These are phyloP conservation scores for barley (Hordeum vulgare) DNA, from an alignment of 176 grass and related monocot species.

Conservation along the genomic window DNA sequence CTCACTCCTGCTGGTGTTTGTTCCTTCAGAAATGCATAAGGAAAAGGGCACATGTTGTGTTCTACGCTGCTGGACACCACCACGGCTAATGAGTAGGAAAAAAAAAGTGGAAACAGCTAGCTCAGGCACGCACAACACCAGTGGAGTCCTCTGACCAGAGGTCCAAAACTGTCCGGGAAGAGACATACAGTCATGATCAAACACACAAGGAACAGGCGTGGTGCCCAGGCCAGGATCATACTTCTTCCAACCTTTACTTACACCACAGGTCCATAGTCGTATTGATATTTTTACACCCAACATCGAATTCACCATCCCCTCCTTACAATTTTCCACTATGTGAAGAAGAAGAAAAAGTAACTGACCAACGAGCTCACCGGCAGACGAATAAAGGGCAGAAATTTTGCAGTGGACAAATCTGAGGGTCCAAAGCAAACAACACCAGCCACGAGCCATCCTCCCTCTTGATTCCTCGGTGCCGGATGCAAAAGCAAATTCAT, in stretches of 20 bases:
- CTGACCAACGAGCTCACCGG: background rate
- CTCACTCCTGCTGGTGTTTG: too few species aligned
- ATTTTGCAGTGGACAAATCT: background rate
- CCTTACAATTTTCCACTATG: background rate
- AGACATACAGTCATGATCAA: background rate
- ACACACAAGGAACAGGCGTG: background rate
- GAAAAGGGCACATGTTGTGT: too few species aligned
- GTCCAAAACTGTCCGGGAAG: slow-evolving; percentile 14
- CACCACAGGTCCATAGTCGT: background rate
- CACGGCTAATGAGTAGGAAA: background rate
- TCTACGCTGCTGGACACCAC: background rate
- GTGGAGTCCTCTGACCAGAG: slow-evolving; percentile 4
- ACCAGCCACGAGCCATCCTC: background rate
- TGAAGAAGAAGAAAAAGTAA: background rate
- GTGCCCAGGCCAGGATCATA: background rate
- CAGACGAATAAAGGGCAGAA: background rate
- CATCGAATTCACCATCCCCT: background rate
- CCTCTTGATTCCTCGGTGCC: background rate
- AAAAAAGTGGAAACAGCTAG: slow-evolving; percentile 17
- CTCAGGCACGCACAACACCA: slow-evolving; percentile 3
- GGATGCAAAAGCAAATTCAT: background rate
- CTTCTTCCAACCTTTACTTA: background rate
- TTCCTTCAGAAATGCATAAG: too few species aligned
- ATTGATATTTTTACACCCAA: background rate
- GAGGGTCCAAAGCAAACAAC: background rate